A percentile compares a stretch with the other conserved stretches of the same genome.
Evolutionary conservation across 345 rosid genomes (phyloP).

Genomic region (Hypericum androsaemum): DNA sequence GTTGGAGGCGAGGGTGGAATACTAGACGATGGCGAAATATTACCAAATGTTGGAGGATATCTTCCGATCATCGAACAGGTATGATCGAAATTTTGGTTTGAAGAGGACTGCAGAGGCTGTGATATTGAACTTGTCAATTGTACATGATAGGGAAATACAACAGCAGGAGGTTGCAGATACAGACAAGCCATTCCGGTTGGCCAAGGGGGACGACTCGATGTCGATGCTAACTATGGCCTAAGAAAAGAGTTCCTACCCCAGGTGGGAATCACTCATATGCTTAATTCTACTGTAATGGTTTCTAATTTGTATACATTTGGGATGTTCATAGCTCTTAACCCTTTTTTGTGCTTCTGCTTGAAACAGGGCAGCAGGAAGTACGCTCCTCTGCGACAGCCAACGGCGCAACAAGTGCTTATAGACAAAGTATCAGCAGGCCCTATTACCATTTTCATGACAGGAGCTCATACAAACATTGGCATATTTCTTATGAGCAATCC

Average conservation of each 20-base stretch:
- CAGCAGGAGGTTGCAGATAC: constrained; percentile 23
- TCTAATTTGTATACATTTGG: background rate
- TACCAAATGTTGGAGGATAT: constrained; percentile 23
- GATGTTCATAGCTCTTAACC: too few species aligned
- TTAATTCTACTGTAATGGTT: background rate
- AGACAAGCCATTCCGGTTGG: constrained; percentile 22
- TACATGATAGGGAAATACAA: constrained; percentile 13
- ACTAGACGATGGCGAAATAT: constrained; percentile 9
- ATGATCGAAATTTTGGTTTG: too few species aligned
- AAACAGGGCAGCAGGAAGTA: constrained; percentile 74
- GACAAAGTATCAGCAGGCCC: constrained; percentile 69
- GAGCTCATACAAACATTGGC: constrained; percentile 71
- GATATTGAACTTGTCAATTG: background rate
- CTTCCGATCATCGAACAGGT: constrained; percentile 25
- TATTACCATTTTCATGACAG: constrained; percentile 38
- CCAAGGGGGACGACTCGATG: background rate
- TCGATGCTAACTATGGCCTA: constrained; percentile 18
- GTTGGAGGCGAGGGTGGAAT: constrained; percentile 27
- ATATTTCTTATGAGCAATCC: constrained; percentile 75
- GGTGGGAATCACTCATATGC: constrained; percentile 4
- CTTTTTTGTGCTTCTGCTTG: constrained; percentile 3
- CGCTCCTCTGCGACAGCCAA: constrained; percentile 61
- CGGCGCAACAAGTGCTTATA: constrained; percentile 67
- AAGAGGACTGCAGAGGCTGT: too few species aligned
- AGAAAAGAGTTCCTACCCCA: constrained; percentile 20